Conservation (phyloP, 73 alveolate genomes). For the Paramecium biaurelia region DNA sequence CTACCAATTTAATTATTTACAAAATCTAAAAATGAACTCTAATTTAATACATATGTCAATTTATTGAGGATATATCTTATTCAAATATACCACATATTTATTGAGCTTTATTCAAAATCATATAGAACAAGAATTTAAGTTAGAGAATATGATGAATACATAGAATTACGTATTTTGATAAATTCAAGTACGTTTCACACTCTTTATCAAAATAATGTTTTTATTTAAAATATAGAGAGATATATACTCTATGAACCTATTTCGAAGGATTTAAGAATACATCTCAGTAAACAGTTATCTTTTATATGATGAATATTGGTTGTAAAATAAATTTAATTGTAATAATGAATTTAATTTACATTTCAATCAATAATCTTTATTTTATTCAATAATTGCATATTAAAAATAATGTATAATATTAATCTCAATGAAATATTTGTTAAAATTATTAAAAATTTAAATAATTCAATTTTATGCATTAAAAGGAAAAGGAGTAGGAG, state of each 20-base stretch:
- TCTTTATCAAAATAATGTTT: not conserved
- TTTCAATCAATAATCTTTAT: too few species aligned
- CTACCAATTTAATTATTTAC: not conserved
- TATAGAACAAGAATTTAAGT: not conserved
- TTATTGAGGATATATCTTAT: conserved; percentile 5
- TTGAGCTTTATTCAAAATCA: not conserved
- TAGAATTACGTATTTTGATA: not conserved
- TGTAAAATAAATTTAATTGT: not conserved
- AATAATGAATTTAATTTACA: too few species aligned
- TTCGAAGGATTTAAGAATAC: not conserved
- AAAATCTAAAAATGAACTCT: not conserved
- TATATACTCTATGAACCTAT: not conserved
- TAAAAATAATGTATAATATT: too few species aligned
- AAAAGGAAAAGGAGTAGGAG: not conserved
- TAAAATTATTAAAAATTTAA: too few species aligned
- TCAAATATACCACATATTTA: not conserved
- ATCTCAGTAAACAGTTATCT: not conserved
- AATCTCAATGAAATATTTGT: too few species aligned
- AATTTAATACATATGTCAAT: not conserved
- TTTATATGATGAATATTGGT: not conserved
- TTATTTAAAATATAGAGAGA: not conserved
- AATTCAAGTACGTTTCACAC: not conserved
- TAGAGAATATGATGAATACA: not conserved
- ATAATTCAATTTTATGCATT: too few species aligned
- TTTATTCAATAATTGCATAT: too few species aligned